Evolutionary conservation across 78 protist species (phyloP), one percentile per base, ranked within the genome.

Genomic region (Emiliania huxleyi): DNA sequence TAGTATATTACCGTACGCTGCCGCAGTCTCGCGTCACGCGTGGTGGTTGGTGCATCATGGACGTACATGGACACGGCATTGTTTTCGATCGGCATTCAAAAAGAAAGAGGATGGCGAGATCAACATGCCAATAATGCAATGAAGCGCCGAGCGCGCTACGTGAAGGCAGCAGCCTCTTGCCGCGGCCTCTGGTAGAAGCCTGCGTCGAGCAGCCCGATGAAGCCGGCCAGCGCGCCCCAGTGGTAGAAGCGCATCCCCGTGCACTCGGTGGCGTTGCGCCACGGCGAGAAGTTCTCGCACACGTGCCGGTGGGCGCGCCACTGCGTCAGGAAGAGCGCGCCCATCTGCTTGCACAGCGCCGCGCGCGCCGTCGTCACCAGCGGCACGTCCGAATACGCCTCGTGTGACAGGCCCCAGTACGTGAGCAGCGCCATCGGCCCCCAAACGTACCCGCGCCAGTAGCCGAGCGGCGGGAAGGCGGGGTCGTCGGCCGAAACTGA

Each of bases 401-500:
- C 69, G n/a, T n/a, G n/a, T n/a, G n/a, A n/a, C 35, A 43, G 44
- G 90, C 90, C n/a, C 90, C 90, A 84, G 62, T 46, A 84, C 0
- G 38, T 33, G 35, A 84, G 62, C 90, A 8, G 44, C 2, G 90
- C 90, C 90, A 84, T 84, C 44, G 90, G 90, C 25, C 90, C 90
- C 75, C 90, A 84, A 4, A 84, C 69, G 62, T 46, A 84, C 11
- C 90, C 90, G 18, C 90, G 90, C 90, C 90, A 84, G 62, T 84
- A 84, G 71, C 90, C 90, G 25, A 84, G 69, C 22, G 90, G 90
- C 35, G 90, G 90, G 90, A 84, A 84, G 5, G 90, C 90, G 5
- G 38, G 42, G 69, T 84, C 90, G 26, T 56, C 1, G 33, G 22
- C 23, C 44, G 19, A 19, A 18, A 62, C 12, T 8, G 75, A 62